phyloP scores from a whole-genome alignment of 495 filamentous ascomycete species.

The Diplogelasinospora grovesii region DNA sequence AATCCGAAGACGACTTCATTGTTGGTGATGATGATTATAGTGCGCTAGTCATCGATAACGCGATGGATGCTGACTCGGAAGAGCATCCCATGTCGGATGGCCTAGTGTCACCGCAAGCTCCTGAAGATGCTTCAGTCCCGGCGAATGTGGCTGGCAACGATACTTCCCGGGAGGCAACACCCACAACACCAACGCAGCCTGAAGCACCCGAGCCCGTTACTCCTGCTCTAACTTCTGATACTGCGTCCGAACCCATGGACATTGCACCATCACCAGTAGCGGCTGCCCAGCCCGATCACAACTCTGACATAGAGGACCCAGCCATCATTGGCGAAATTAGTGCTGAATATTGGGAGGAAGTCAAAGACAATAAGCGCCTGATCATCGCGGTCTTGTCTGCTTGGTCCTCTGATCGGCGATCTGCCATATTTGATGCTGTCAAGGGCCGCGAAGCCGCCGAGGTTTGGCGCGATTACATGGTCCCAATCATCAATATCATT shows the following conservation, averaged over 20 bases:
- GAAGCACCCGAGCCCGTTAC: background rate
- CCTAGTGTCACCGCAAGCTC: background rate
- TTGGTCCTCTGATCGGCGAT: constrained; percentile 2
- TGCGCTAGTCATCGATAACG: background rate
- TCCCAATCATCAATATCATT: constrained; percentile 1
- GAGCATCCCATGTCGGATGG: background rate
- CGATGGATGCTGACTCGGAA: constrained; percentile 14
- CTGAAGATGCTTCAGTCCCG: background rate
- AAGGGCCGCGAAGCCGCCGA: constrained; percentile 1
- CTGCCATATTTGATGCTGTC: constrained; percentile 4
- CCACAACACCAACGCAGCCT: background rate
- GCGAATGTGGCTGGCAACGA: background rate
- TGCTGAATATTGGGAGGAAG: constrained; percentile 13
- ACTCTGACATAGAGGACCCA: constrained; percentile 8
- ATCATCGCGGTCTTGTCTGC: constrained; percentile 16
- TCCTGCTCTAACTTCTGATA: background rate
- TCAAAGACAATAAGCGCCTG: constrained; percentile 18
- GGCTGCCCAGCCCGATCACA: background rate
- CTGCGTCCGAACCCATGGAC: constrained; percentile 5
- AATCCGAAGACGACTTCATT: constrained; percentile 42
- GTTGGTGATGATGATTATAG: constrained; percentile 19
- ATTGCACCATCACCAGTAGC: constrained; percentile 10
- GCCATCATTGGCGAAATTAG: constrained; percentile 15
- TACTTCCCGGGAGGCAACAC: background rate
- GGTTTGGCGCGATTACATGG: constrained; percentile 18